Evolutionary conservation across 2,329 filamentous ascomycete species (phyloP).

Genomic region (Hymenoscyphus fructigenus): DNA sequence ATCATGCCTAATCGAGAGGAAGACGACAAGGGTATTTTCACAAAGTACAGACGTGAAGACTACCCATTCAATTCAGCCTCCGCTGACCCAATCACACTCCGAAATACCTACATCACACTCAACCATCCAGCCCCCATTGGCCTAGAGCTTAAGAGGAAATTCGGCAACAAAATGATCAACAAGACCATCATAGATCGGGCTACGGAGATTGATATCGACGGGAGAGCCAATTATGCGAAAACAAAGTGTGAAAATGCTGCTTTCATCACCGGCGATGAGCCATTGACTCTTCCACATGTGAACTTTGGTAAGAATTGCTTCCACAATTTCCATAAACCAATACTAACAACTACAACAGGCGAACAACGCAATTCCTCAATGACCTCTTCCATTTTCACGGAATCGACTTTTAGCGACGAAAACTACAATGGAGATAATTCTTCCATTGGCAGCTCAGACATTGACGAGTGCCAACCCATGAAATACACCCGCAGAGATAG

Average conservation of each 20-base stretch:
- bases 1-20: conserved; percentile 13
- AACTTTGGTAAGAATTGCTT: neutral
- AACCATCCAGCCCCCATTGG: neutral
- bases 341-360: neutral
- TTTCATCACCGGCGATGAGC: neutral
- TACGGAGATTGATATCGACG: neutral
- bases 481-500: neutral
- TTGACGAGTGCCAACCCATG: neutral
- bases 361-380: neutral
- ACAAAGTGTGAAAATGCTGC: too few relatives aligned
- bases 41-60: neutral
- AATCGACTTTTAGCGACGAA: neutral
- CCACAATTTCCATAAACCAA: neutral
- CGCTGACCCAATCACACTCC: neutral
- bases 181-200: neutral
- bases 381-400: neutral
- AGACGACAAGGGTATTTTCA: conserved; percentile 20
- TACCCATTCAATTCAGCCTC: neutral
- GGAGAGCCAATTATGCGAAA: too few relatives aligned
- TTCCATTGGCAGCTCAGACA: neutral
- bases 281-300: neutral
- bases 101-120: neutral
- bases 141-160: neutral
- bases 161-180: neutral
- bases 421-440: neutral